Percentiles rank a stretch among this genome's conserved stretches.
Evolutionary conservation across 2,329 filamentous ascomycete genomes (phyloP).

Genomic region (Gyromitra esculenta): DNA sequence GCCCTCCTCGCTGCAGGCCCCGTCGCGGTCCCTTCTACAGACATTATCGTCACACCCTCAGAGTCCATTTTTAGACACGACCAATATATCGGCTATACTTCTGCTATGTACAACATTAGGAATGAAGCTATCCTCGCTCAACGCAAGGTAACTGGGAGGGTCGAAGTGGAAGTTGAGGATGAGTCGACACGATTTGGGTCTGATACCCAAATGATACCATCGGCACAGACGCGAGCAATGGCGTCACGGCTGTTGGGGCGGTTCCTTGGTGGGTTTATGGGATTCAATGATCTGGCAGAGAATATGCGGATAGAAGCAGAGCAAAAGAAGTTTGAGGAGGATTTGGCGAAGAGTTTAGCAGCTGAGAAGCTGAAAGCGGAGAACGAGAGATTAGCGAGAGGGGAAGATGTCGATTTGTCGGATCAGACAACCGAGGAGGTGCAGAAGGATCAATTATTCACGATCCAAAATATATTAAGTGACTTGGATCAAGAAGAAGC

Average conservation of each 20-base stretch:
- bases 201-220: conserved; percentile 9
- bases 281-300: conserved; percentile 34
- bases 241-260: conserved; percentile 22
- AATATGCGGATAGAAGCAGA: conserved; percentile 10
- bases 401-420: conserved; percentile 20
- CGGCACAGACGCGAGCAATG: conserved; percentile 29
- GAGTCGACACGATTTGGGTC: conserved; percentile 4
- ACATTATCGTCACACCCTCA: conserved; percentile 39
- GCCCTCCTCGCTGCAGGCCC: conserved; percentile 28
- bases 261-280: conserved; percentile 30
- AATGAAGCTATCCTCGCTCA: conserved; percentile 13
- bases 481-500: background rate
- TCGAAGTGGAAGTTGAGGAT: conserved; percentile 12
- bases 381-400: conserved; percentile 23
- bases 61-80: conserved; percentile 41
- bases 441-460: conserved; percentile 21
- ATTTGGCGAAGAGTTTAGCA: background rate
- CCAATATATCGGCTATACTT: conserved; percentile 36
- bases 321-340: background rate
- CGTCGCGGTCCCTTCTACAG: conserved; percentile 25
- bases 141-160: conserved; percentile 6
- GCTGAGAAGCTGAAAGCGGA: conserved; percentile 8
- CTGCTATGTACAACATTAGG: conserved; percentile 15
- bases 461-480: conserved; percentile 22
- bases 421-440: background rate